Conservation (phyloP, 495 filamentous ascomycete genomes). For the Neurospora hispaniola region DNA sequence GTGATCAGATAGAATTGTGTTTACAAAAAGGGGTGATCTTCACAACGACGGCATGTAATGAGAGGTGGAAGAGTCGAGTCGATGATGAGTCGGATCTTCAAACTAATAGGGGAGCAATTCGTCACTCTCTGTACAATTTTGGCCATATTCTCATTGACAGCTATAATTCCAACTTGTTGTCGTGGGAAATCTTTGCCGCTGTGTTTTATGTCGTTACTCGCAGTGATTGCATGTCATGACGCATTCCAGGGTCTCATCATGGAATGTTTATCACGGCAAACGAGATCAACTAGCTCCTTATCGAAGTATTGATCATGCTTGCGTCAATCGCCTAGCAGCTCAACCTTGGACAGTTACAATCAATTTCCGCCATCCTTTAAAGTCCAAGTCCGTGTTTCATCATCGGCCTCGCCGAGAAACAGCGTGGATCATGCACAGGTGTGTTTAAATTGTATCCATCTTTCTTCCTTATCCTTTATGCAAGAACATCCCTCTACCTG, state of each 20-base stretch:
- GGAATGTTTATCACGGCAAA: not conserved
- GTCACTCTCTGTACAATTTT: constrained; percentile 18
- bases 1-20: constrained; percentile 13
- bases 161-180: not conserved
- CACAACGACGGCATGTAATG: constrained; percentile 11
- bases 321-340: not conserved
- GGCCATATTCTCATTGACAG: not conserved
- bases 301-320: not conserved
- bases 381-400: not conserved
- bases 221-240: not conserved
- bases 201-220: not conserved
- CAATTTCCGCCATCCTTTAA: not conserved
- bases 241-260: not conserved
- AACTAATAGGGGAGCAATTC: constrained; percentile 18
- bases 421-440: not conserved
- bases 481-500: not conserved
- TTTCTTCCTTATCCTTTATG: not conserved
- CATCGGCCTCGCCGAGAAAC: not conserved
- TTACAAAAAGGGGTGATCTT: constrained; percentile 10
- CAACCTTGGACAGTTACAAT: not conserved
- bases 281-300: not conserved
- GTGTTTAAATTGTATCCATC: not conserved
- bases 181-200: not conserved
- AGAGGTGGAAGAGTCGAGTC: constrained; percentile 5
- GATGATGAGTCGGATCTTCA: constrained; percentile 13